Evolutionary conservation across 805 yeast species (phyloP), one percentile per base, ranked within the genome.

Genomic region (Ogataea saltuana): DNA sequence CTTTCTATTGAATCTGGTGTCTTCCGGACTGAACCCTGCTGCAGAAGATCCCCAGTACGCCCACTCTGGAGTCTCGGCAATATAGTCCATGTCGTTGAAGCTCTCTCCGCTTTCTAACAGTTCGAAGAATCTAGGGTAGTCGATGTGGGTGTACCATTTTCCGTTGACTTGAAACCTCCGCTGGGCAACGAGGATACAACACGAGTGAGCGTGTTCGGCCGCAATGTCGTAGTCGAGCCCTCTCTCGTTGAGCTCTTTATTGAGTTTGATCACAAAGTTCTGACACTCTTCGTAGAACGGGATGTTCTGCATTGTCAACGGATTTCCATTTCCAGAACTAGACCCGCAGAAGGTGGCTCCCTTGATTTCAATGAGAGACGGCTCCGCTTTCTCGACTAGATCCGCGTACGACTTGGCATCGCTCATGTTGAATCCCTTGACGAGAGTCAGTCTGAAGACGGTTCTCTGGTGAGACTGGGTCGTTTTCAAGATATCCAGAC

Each of bases 331-430:
- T 34, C 83, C 88, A 43, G 68, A 69, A 10, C 96, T 85, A 0
- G 95, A 84, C 0, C 97, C 97, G 70, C 97, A 88, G 68, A 87
- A 89, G 0, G 97, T 89, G 10, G 96, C 97, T 42, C 97, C 97
- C 65, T 89, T 89, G 47, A 89, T 84, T 64, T 89, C 97, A 46
- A 89, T 85, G 55, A 89, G 86, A 32, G 95, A 83, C 2, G 97
- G 97, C 46, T 70, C 67, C 2, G 89, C 97, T 43, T 81, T 74
- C 46, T 75, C 84, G 15, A 90, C 93, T 72, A 90, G 72, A 59
- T 88, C 95, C 0, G 95, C 96, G 60, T 89, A 89, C 8, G 91
- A 86, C 18, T 73, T 73, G 21, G 83, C 76, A 49, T 87, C 95
- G 40, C 73, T 78, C 83, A 88, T 86, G 56, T 89, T 89, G 70